These are phyloP conservation scores for Brassica nigra DNA, from an alignment of 345 rosid genomes.

Conservation along the genomic window DNA sequence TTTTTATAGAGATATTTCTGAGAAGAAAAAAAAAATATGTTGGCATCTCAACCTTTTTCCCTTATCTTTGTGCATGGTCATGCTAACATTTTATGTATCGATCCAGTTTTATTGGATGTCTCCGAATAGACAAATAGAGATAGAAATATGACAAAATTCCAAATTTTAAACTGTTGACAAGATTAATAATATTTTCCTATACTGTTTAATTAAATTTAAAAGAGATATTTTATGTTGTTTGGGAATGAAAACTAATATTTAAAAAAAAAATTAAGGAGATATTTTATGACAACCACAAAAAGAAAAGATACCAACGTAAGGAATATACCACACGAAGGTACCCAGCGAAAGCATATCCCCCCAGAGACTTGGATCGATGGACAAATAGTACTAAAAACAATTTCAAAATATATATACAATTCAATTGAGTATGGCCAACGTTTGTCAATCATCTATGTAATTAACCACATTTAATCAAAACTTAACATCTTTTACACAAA, in stretches of 20 bases:
- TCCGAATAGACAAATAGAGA: neutral
- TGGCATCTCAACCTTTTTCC: too few species aligned
- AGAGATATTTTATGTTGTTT: too few species aligned
- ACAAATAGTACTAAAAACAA: neutral
- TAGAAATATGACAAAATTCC: neutral
- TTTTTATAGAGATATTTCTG: too few species aligned
- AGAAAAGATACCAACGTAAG: constrained; percentile 9
- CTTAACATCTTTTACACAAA: neutral
- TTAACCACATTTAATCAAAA: neutral
- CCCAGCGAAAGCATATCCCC: constrained; percentile 34
- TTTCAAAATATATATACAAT: neutral
- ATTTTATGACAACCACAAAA: constrained; percentile 19
- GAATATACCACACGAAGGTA: constrained; percentile 38
- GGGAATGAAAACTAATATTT: too few species aligned
- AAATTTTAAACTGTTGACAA: neutral
- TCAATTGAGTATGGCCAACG: neutral
- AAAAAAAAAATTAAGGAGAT: neutral
- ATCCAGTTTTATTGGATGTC: too few species aligned
- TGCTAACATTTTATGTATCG: too few species aligned
- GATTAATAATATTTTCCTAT: neutral
- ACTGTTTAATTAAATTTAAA: neutral
- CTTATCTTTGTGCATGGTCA: too few species aligned
- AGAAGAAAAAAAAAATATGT: too few species aligned
- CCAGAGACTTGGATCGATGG: constrained; percentile 18
- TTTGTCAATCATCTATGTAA: neutral